A percentile compares a stretch with the other conserved stretches of the same genome.
phyloP scores from a whole-genome alignment of 2,329 filamentous ascomycete species.

The Cercospora sesami region DNA sequence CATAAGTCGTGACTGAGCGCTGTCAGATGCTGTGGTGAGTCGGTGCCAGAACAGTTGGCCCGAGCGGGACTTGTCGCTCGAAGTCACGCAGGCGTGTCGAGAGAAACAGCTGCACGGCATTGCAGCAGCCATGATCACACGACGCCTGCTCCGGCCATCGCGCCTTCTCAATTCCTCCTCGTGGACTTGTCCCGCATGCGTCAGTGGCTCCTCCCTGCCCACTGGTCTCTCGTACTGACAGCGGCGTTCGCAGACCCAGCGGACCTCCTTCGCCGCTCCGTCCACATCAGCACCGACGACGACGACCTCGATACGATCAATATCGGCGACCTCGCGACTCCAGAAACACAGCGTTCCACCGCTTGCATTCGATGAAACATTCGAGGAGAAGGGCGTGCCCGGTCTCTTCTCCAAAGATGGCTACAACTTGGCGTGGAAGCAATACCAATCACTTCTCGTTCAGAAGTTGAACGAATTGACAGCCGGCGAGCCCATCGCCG shows the following conservation, averaged over 20 bases:
- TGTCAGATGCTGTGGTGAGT: background rate
- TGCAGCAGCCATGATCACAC: constrained; percentile 34
- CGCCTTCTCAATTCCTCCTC: constrained; percentile 27
- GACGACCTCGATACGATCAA: constrained; percentile 18
- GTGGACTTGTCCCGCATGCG: constrained; percentile 37
- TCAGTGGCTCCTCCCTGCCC: constrained; percentile 21
- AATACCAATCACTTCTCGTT: constrained; percentile 75
- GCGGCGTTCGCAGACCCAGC: constrained; percentile 11
- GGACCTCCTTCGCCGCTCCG: constrained; percentile 26
- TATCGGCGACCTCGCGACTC: constrained; percentile 4
- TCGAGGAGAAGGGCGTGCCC: constrained; percentile 59
- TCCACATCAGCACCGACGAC: constrained; percentile 26
- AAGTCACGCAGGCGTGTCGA: background rate
- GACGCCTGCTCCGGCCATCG: constrained; percentile 33
- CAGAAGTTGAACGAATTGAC: constrained; percentile 74
- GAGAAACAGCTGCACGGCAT: background rate
- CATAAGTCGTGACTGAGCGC: background rate
- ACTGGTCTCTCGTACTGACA: constrained; percentile 1
- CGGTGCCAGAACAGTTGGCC: background rate
- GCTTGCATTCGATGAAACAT: constrained; percentile 48
- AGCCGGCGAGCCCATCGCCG: constrained; percentile 67
- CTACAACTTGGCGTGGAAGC: constrained; percentile 75
- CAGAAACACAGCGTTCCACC: constrained; percentile 49
- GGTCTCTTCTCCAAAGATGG: constrained; percentile 68
- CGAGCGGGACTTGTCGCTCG: background rate